Evolutionary conservation across 2,329 filamentous ascomycete genomes (phyloP), one percentile per base, ranked within the genome.

Genomic region (Pestalotiopsis sp.): DNA sequence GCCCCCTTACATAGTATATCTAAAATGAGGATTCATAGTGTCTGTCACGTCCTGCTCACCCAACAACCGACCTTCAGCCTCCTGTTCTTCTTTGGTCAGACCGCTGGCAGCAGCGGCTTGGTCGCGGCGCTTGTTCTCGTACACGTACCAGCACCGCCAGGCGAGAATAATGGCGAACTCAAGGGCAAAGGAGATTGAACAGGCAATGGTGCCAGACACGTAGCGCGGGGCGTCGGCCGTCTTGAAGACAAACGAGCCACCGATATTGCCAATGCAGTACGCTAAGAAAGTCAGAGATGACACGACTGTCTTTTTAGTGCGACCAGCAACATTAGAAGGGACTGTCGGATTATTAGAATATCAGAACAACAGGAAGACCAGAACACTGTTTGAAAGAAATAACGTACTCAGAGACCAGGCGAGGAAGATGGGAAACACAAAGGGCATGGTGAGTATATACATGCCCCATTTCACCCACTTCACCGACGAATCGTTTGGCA

Each of bases 11-110:
- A 41, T 41, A 14, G 55, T 58, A 27, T 58, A 58, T 27, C 55
- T 14, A 14, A 58, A 58, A 23, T 58, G 55, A 12, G 55, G 55
- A 58, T 58, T 58, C 55, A 58, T 58, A 11, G 12, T 58, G 55
- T 58, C 55, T 27, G 55, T 58, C n/a, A 58, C 55, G n/a, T 58
- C 55, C 13, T 58, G 55, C 55, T 58, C 55, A 12, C 55, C 55
- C n/a, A 58, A n/a, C n/a, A 58, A 58, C 11, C 55, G 55, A 58
- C 55, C 55, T 58, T 58, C 55, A 58, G 55, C 55, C 55, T 58
- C 55, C 17, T 58, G 55, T n/a, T 58, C 13, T 27, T 58, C 55
- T 11, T 58, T 58, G 55, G 55, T 58, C 11, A 58, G 55, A 58
- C 55, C 55, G 55, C 55, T 58, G 55, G 55, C 55, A 58, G 55